These are phyloP conservation scores for Populus tomentosa DNA, from an alignment of 441 rosid genomes.

Conservation along the genomic window DNA sequence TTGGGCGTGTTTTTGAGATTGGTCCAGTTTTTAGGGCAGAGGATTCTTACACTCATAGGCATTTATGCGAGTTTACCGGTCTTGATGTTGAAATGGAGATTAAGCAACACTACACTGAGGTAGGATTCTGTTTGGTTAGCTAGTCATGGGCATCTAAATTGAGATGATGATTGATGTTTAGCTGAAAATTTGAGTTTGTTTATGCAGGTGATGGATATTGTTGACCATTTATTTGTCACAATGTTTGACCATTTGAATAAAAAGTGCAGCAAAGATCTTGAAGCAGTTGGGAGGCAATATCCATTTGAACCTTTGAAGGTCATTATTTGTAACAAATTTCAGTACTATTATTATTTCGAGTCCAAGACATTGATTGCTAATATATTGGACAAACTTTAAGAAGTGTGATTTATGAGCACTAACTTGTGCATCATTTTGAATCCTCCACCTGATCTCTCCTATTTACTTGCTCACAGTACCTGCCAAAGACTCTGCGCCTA, in stretches of 20 bases:
- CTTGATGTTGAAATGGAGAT: constrained; percentile 95
- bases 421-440: not conserved
- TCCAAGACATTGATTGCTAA: not conserved
- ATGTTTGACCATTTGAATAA: constrained; percentile 71
- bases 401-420: not conserved
- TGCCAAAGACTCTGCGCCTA: constrained; percentile 57
- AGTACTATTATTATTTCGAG: not conserved
- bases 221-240: constrained; percentile 60
- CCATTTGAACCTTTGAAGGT: constrained; percentile 91
- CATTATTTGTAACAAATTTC: constrained; percentile 5
- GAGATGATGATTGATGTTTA: not conserved
- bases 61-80: constrained; percentile 79
- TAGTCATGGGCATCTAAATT: not conserved
- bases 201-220: constrained; percentile 78
- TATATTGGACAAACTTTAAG: not conserved
- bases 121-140: constrained; percentile 22
- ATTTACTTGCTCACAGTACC: constrained; percentile 51
- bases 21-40: constrained; percentile 85
- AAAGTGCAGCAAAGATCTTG: constrained; percentile 64
- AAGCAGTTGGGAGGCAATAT: constrained; percentile 67
- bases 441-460: constrained; percentile 21
- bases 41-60: constrained; percentile 78
- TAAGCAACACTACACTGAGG: constrained; percentile 74
- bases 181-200: constrained; percentile 14
- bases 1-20: constrained; percentile 63